Evolutionary conservation across 208 protist genomes (phyloP).

Genomic region (Trichomonas tenax): DNA sequence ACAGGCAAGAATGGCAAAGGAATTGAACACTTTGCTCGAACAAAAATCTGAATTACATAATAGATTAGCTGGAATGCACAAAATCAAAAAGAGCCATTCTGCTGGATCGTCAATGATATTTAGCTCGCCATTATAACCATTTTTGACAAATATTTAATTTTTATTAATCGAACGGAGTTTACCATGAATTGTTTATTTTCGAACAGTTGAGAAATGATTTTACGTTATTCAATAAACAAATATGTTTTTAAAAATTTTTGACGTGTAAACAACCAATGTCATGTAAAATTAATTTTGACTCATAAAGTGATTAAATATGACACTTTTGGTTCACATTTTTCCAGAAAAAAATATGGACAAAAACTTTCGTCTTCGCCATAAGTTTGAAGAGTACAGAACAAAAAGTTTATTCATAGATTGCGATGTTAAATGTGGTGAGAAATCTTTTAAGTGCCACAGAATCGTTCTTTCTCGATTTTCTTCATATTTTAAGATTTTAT

Average conservation of each 20-base stretch:
- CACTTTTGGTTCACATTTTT: too few species aligned
- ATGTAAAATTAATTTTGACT: too few species aligned
- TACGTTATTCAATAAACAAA: too few species aligned
- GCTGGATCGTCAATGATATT: not conserved
- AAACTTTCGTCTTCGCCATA: not conserved
- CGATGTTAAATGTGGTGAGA: not conserved
- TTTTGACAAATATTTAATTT: not conserved
- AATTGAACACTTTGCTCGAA: not conserved
- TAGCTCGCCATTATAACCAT: not conserved
- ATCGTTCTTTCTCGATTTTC: not conserved
- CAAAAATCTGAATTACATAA: not conserved
- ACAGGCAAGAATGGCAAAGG: not conserved
- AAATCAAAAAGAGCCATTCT: not conserved
- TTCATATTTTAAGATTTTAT: not conserved
- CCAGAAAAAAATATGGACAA: too few species aligned
- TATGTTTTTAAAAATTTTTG: too few species aligned
- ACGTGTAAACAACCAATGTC: too few species aligned
- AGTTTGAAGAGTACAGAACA: not conserved
- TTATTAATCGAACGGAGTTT: not conserved
- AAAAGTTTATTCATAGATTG: not conserved
- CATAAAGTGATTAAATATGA: too few species aligned
- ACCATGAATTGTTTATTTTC: too few species aligned
- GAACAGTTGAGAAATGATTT: too few species aligned
- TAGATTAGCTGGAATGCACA: not conserved
- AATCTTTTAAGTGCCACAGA: not conserved